Evolutionary conservation across 176 grass and related monocot species (phyloP).

Genomic region (Rhynchospora breviuscula): DNA sequence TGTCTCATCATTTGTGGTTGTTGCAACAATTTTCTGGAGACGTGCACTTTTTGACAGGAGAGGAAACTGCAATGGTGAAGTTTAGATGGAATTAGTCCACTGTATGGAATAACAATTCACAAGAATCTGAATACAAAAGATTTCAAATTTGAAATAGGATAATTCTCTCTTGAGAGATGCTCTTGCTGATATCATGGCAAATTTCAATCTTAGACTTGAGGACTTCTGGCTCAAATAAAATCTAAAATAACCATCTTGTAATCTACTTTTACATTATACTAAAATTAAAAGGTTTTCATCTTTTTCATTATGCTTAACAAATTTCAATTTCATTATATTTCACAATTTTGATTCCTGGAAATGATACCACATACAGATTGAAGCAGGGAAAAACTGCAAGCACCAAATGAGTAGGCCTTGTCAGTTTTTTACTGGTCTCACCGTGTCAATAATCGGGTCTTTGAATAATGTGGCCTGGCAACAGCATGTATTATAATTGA

Average conservation of each 20-base stretch:
- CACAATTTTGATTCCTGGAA: not conserved
- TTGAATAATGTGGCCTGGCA: too few relatives aligned
- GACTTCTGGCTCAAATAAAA: not conserved
- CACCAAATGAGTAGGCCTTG: too few relatives aligned
- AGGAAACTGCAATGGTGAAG: slow-evolving; percentile 61
- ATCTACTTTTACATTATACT: not conserved
- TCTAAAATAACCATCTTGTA: not conserved
- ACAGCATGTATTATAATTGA: too few relatives aligned
- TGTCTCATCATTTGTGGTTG: slow-evolving; percentile 47
- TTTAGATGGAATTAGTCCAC: not conserved
- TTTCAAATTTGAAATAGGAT: not conserved
- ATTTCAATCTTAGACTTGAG: not conserved
- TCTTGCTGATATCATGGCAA: not conserved
- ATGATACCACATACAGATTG: not conserved
- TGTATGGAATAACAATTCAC: too few relatives aligned
- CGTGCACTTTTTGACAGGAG: slow-evolving; percentile 90
- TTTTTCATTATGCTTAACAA: too few relatives aligned
- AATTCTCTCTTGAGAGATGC: not conserved
- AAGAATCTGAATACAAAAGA: not conserved
- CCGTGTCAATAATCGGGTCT: too few relatives aligned
- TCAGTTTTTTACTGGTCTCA: too few relatives aligned
- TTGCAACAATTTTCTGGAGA: slow-evolving; percentile 72
- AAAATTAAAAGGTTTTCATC: not conserved
- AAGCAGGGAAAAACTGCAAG: not conserved
- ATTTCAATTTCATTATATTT: too few relatives aligned